phyloP scores from a whole-genome alignment of 2,329 filamentous ascomycete species.

The Thelonectria rubi region DNA sequence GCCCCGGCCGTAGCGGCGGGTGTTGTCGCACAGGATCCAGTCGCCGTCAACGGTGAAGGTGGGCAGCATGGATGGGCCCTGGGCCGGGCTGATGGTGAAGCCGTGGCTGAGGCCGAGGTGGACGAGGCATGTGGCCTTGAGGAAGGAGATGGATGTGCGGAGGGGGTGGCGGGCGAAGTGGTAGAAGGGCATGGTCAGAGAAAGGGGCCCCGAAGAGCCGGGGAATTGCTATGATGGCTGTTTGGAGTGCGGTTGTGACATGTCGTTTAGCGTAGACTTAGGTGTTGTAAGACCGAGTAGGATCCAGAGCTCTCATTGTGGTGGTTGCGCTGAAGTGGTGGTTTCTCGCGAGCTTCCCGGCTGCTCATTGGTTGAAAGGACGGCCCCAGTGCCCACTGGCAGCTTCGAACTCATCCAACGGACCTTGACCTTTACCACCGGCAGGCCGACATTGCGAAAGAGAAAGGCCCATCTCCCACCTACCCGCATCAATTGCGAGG shows the following conservation, averaged over 20 bases:
- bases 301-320: not conserved
- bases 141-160: constrained; percentile 47
- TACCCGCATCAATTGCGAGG: not conserved
- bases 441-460: constrained; percentile 24
- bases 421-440: constrained; percentile 20
- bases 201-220: not conserved
- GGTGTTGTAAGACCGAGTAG: too few species aligned
- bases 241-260: not conserved
- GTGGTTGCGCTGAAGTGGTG: constrained; percentile 21
- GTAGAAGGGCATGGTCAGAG: constrained; percentile 35
- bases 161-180: constrained; percentile 53
- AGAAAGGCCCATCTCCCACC: not conserved
- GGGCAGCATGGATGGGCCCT: constrained; percentile 89
- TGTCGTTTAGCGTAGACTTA: constrained; percentile 2
- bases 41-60: constrained; percentile 77
- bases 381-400: constrained; percentile 14
- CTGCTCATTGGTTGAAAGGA: constrained; percentile 33
- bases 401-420: constrained; percentile 17
- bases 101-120: constrained; percentile 65
- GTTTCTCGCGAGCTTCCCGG: constrained; percentile 18
- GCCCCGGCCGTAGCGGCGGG: constrained; percentile 72
- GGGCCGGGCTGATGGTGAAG: constrained; percentile 66
- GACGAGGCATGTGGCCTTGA: constrained; percentile 53
- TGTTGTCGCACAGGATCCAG: constrained; percentile 72
- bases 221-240: not conserved